Evolutionary conservation across 2,329 filamentous ascomycete species (phyloP), one percentile per base, ranked within the genome.

Genomic region (Talaromyces piceae): DNA sequence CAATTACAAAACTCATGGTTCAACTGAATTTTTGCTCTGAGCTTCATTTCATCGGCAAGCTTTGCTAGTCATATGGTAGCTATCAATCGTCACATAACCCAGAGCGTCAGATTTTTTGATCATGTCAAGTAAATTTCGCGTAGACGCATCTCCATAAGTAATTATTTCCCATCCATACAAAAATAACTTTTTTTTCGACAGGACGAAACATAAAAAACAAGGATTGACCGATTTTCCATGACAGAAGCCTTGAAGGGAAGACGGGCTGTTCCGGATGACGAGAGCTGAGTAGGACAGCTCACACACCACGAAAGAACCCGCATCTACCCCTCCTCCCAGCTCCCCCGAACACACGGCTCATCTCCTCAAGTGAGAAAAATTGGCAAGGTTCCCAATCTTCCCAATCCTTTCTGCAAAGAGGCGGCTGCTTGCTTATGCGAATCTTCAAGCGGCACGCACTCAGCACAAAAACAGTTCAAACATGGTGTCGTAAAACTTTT

Each of bases 161-260:
- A 37, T 37, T 41, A 45, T 53, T 46, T 37, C 44, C 47, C 28
- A 49, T 27, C 41, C 27, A 47, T 41, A 26, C 39, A 41, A 25
- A 23, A n/a, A 39, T 20, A 23, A 11, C 5, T n/a, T 43, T 20
- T 45, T 27, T 18, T 27, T n/a, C 18, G 25, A 56, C 49, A 52
- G 51, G 47, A 54, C 51, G 52, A 56, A 45, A 44, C 50, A 56
- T 49, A 22, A 59, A 58, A 61, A 54, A 55, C 58, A 54, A 48
- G 50, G 54, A 61, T 69, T 70, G 67, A 70, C 67, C 67, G 69
- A 65, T 58, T 54, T 61, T 48, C 57, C 64, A 49, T 43, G 60
- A 54, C 49, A 49, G 46, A 59, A 59, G 57, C n/a, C 55, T 49
- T 56, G 51, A 56, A 51, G 52, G 47, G 50, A 56, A 46, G 52